Percentiles rank a stretch among this genome's conserved stretches.
phyloP scores from a whole-genome alignment of 2,329 filamentous ascomycete species.

The Clarireedia hainanense region DNA sequence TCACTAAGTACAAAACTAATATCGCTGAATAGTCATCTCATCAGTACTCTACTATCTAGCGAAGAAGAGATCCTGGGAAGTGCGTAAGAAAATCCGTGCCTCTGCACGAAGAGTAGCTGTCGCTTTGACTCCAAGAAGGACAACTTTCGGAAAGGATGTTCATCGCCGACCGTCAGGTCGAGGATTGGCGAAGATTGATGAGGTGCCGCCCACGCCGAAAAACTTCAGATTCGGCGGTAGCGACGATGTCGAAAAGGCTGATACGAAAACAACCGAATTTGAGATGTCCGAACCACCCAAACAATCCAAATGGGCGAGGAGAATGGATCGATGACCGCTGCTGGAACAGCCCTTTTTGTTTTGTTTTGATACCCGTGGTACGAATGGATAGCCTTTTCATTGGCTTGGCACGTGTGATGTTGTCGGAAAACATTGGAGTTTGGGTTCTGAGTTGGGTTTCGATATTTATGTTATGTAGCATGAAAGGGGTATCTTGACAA shows the following conservation, averaged over 20 bases:
- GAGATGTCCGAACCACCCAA: constrained; percentile 28
- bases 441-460: not conserved
- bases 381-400: not conserved
- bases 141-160: constrained; percentile 52
- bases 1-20: too few species aligned
- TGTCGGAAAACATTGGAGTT: not conserved
- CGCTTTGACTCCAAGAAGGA: constrained; percentile 53
- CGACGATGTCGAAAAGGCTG: constrained; percentile 53
- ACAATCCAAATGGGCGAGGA: constrained; percentile 25
- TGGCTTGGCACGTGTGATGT: not conserved
- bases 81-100: constrained; percentile 62
- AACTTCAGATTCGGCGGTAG: constrained; percentile 30
- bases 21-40: constrained; percentile 15
- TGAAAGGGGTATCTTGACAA: constrained; percentile 8
- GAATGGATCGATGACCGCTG: constrained; percentile 9
- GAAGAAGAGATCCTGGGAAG: constrained; percentile 78
- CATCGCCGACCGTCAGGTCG: constrained; percentile 36
- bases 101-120: constrained; percentile 57
- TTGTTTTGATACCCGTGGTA: not conserved
- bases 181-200: constrained; percentile 41
- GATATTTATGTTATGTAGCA: constrained; percentile 1
- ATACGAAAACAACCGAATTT: constrained; percentile 24
- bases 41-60: constrained; percentile 70
- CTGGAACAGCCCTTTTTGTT: constrained; percentile 1
- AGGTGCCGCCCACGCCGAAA: constrained; percentile 52